Evolutionary conservation across 257 asterid genomes (phyloP).

Genomic region (Fraxinus quadrangulata): DNA sequence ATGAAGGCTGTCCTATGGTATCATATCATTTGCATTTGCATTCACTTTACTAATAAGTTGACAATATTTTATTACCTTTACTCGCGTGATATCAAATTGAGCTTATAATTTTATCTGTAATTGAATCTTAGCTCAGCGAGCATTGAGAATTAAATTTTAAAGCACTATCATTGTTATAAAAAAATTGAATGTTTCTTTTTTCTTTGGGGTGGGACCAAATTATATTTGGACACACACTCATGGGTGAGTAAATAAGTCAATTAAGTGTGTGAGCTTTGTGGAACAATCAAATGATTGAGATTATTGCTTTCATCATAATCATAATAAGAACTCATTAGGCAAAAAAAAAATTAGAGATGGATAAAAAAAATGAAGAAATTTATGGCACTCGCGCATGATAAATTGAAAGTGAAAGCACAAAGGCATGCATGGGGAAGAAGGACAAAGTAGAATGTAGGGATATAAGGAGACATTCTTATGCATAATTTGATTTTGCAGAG

Average conservation of each 20-base stretch:
- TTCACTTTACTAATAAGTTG: conserved; percentile 11
- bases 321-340: conserved; percentile 26
- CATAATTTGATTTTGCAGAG: conserved; percentile 15
- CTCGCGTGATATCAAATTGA: too few species aligned
- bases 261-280: conserved; percentile 11
- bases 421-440: conserved; percentile 15
- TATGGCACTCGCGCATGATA: conserved; percentile 27
- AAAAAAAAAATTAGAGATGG: background rate
- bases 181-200: too few species aligned
- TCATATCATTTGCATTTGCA: conserved; percentile 1
- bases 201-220: background rate
- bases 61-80: background rate
- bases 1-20: conserved; percentile 2
- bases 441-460: conserved; percentile 44
- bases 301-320: conserved; percentile 33
- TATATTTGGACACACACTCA: background rate
- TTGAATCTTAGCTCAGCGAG: too few species aligned
- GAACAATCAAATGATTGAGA: conserved; percentile 44
- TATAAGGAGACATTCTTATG: conserved; percentile 37
- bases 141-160: too few species aligned
- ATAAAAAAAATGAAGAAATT: background rate
- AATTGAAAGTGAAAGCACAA: conserved; percentile 50
- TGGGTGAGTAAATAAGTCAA: conserved; percentile 13
- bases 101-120: too few species aligned
- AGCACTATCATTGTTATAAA: too few species aligned